phyloP scores from a whole-genome alignment of 2,329 filamentous ascomycete species.

The Parasarocladium wereldwijsianum region DNA sequence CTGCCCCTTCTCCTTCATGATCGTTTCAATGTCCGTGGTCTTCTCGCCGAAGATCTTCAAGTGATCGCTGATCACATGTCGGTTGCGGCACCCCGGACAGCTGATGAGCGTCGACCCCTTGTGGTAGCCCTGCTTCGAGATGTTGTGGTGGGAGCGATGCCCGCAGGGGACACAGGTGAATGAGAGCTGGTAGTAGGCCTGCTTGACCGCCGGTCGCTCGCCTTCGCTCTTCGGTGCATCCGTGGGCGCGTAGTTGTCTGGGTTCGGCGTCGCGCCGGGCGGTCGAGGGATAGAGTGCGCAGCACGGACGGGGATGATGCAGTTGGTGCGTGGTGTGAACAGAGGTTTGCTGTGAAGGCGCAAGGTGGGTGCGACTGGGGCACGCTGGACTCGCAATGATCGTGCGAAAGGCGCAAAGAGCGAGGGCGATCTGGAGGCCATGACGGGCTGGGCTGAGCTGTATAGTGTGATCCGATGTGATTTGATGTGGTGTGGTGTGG shows the following conservation, averaged over 20 bases:
- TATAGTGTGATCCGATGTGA: too few species aligned
- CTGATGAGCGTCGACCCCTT: conserved; percentile 76
- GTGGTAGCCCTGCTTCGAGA: conserved; percentile 94
- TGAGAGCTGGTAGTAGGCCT: conserved; percentile 68
- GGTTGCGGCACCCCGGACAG: conserved; percentile 72
- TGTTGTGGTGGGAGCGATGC: conserved; percentile 63
- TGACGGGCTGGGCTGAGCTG: too few species aligned
- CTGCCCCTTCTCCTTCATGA: conserved; percentile 63
- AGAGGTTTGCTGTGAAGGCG: conserved; percentile 5
- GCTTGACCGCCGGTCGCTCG: conserved; percentile 9
- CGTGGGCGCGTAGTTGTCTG: conserved; percentile 2
- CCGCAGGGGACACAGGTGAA: conserved; percentile 88
- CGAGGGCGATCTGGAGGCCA: conserved; percentile 15
- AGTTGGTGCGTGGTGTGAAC: conserved; percentile 7
- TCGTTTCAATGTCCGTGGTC: conserved; percentile 54
- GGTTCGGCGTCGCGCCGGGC: conserved; percentile 9
- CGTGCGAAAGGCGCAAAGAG: conserved; percentile 8
- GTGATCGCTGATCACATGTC: conserved; percentile 88
- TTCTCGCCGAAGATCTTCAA: conserved; percentile 62
- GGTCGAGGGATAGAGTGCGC: conserved; percentile 23
- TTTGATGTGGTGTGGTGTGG: conserved; percentile 7
- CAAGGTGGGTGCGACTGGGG: conserved; percentile 7
- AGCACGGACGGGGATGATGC: conserved; percentile 11
- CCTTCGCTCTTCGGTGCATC: conserved; percentile 2
- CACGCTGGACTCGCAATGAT: conserved; percentile 6